These are phyloP conservation scores for Monosporascus sp. DNA, from an alignment of 2,329 filamentous ascomycete genomes.

Conservation along the genomic window DNA sequence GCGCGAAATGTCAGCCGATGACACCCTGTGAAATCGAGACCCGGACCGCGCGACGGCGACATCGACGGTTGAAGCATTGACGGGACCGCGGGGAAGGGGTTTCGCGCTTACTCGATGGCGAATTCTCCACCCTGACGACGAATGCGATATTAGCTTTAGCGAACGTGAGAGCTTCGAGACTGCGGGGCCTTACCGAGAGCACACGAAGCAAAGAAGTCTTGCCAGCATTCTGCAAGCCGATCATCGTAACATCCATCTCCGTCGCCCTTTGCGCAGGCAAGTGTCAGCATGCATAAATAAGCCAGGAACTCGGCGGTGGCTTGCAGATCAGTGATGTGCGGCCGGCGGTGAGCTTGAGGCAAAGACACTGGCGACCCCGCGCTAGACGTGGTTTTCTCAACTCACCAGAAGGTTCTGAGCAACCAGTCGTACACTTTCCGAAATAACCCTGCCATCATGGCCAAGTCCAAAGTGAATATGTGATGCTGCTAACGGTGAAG, in stretches of 20 bases:
- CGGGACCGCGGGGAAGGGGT: constrained; percentile 5
- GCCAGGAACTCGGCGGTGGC: constrained; percentile 6
- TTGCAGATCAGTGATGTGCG: constrained; percentile 14
- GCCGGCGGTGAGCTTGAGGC: constrained; percentile 16
- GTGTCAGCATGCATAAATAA: constrained; percentile 13
- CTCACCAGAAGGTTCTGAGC: constrained; percentile 93
- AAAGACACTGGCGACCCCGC: constrained; percentile 22
- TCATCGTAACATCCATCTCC: constrained; percentile 99
- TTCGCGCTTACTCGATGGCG: constrained; percentile 83
- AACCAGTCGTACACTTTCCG: constrained; percentile 97
- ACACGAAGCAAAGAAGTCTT: constrained; percentile 94
- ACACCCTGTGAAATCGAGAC: constrained; percentile 10
- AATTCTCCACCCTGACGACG: constrained; percentile 84
- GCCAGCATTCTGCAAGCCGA: constrained; percentile 94
- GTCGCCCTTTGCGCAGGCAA: constrained; percentile 66
- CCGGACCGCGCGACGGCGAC: constrained; percentile 15
- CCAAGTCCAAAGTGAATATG: constrained; percentile 12
- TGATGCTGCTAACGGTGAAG: constrained; percentile 6
- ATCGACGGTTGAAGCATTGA: constrained; percentile 2
- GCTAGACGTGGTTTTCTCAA: constrained; percentile 24
- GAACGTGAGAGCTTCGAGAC: constrained; percentile 8
- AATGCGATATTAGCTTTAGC: constrained; percentile 10
- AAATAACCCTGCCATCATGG: constrained; percentile 83
- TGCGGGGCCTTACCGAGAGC: constrained; percentile 69
- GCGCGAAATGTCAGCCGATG: constrained; percentile 34